phyloP scores from a whole-genome alignment of 345 rosid species.

The Eucalyptus guilfoylei region DNA sequence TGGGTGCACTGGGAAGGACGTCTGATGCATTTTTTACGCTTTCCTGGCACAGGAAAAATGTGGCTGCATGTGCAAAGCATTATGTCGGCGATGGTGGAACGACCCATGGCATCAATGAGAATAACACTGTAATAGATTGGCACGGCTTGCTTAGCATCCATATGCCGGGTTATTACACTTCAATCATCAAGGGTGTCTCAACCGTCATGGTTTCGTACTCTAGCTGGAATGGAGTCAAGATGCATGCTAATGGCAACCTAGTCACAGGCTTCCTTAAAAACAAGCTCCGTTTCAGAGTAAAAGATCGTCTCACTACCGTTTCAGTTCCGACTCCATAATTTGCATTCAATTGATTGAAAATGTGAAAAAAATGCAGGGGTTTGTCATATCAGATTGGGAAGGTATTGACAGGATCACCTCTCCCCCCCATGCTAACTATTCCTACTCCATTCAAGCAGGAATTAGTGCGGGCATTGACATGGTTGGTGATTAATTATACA shows the following conservation, averaged over 20 bases:
- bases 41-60: conserved; percentile 33
- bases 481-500: conserved; percentile 8
- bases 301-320: neutral
- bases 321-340: neutral
- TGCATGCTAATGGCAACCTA: conserved; percentile 60
- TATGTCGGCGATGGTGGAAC: conserved; percentile 98
- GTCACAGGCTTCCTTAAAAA: conserved; percentile 69
- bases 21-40: neutral
- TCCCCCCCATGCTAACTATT: conserved; percentile 53
- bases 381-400: conserved; percentile 59
- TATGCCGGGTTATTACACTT: conserved; percentile 61
- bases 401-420: conserved; percentile 60
- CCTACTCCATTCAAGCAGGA: conserved; percentile 36
- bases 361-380: conserved; percentile 19
- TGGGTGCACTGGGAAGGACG: neutral
- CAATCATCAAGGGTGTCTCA: conserved; percentile 80
- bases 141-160: conserved; percentile 54
- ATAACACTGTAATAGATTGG: conserved; percentile 43
- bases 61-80: conserved; percentile 93
- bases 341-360: neutral
- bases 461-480: conserved; percentile 57
- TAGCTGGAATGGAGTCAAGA: conserved; percentile 82
- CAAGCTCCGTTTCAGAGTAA: conserved; percentile 58
- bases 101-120: conserved; percentile 52
- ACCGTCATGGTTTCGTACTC: conserved; percentile 87